Percentiles rank a stretch among this genome's conserved stretches.
phyloP scores from a whole-genome alignment of 345 rosid species.

The Eutrema japonicum region DNA sequence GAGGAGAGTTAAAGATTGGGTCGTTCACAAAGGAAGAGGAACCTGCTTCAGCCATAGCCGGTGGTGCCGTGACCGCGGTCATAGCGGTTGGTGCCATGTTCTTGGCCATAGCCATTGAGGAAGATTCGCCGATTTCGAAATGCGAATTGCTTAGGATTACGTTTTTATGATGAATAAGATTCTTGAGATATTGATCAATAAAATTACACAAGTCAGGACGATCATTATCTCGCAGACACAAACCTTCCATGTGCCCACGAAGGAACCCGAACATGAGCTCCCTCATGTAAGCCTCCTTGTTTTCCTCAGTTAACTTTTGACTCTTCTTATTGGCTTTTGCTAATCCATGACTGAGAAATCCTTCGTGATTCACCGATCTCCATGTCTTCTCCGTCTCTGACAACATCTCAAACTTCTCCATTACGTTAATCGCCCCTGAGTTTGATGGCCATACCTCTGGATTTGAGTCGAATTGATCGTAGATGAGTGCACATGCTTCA shows the following conservation, averaged over 20 bases:
- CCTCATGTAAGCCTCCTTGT: neutral
- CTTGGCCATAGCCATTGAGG: neutral
- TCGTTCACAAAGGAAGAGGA: neutral
- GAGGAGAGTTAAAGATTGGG: neutral
- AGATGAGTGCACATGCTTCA: slow-evolving; percentile 8
- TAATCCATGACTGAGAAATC: neutral
- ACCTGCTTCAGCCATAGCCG: neutral
- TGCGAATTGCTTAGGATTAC: neutral
- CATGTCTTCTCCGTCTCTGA: neutral
- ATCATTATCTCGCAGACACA: neutral
- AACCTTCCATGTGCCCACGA: neutral
- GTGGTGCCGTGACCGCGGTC: neutral
- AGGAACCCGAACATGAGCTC: slow-evolving; percentile 10
- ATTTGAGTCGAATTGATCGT: neutral
- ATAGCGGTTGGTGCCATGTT: neutral
- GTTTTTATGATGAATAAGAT: neutral
- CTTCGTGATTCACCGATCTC: neutral
- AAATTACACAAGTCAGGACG: neutral
- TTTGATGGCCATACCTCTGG: slow-evolving; percentile 9
- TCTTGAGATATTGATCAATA: slow-evolving; percentile 1
- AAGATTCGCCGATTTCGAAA: slow-evolving; percentile 12
- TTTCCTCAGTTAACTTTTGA: neutral
- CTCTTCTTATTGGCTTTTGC: neutral
- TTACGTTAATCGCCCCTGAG: neutral
- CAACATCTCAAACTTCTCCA: neutral